A percentile compares a stretch with the other conserved stretches of the same genome.
Conservation (phyloP, 352 stramenopile species). For the Phytophthora sp. region DNA sequence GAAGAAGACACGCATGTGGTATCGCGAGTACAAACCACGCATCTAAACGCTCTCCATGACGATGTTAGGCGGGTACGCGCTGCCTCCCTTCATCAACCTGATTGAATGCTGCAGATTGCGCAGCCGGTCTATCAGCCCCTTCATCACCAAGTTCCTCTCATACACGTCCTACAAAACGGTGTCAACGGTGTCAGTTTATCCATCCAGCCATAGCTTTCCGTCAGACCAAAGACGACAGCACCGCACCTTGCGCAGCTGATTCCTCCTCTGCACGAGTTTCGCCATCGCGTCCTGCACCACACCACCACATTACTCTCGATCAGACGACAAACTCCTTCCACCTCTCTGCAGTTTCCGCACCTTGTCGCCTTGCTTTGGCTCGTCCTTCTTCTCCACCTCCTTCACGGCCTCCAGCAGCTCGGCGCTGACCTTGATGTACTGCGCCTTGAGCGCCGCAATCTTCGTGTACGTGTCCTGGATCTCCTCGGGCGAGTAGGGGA, state of each 20-base stretch:
- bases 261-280: constrained; percentile 64
- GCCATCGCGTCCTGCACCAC: constrained; percentile 46
- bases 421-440: constrained; percentile 79
- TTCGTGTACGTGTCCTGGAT: constrained; percentile 89
- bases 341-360: background rate
- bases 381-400: constrained; percentile 44
- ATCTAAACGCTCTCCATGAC: constrained; percentile 83
- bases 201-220: background rate
- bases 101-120: constrained; percentile 82
- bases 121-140: constrained; percentile 81
- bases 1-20: background rate
- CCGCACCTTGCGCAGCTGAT: constrained; percentile 71
- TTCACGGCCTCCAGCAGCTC: constrained; percentile 69
- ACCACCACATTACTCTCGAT: background rate
- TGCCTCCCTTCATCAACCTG: constrained; percentile 72
- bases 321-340: background rate
- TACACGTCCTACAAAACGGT: constrained; percentile 68
- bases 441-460: constrained; percentile 76
- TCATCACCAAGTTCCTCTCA: constrained; percentile 87
- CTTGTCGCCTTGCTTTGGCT: constrained; percentile 23
- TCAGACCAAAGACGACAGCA: background rate
- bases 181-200: background rate
- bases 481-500: constrained; percentile 80
- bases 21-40: background rate
- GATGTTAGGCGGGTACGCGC: constrained; percentile 56